These are phyloP conservation scores for Hirschioporus abietinus DNA, from an alignment of 768 basidiomycete species.

Conservation along the genomic window DNA sequence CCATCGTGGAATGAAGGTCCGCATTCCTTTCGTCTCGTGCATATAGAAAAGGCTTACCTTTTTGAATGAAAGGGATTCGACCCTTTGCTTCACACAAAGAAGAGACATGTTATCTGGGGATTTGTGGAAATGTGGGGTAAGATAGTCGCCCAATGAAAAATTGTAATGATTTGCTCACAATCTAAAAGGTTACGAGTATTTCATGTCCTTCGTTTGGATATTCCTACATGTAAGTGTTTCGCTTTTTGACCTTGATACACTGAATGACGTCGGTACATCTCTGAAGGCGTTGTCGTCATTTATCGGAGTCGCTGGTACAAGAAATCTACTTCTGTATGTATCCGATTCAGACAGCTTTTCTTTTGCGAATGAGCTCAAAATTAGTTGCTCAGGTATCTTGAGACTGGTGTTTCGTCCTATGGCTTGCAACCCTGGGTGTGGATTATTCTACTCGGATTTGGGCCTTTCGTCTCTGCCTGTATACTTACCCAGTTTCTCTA, in stretches of 20 bases:
- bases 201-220: neutral
- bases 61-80: neutral
- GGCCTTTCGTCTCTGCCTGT: neutral
- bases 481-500: neutral
- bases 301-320: neutral
- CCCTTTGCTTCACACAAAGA: neutral
- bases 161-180: neutral
- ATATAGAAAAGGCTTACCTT: too few species aligned
- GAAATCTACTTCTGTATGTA: neutral
- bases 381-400: neutral
- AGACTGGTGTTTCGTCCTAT: neutral
- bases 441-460: neutral
- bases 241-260: neutral
- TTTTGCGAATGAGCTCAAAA: neutral
- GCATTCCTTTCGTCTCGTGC: too few species aligned
- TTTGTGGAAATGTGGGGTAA: neutral
- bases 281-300: neutral
- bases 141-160: neutral
- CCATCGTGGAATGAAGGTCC: neutral
- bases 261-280: neutral
- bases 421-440: constrained; percentile 1
- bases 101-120: constrained; percentile 1
- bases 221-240: neutral
- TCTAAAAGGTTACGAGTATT: neutral
- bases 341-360: neutral